Evolutionary conservation across 441 rosid species (phyloP).

Genomic region (Bruguiera hainesii): DNA sequence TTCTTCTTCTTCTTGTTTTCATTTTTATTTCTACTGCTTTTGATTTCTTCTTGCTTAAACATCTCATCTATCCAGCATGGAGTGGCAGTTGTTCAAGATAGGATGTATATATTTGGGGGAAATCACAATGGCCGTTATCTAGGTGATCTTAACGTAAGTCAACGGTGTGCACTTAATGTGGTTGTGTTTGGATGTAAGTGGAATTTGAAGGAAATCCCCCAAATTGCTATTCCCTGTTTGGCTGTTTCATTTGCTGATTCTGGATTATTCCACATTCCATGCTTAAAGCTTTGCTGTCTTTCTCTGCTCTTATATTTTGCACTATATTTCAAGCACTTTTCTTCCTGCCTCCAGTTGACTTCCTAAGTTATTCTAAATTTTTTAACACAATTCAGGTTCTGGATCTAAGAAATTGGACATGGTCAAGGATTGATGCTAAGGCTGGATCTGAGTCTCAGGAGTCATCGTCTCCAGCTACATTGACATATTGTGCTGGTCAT

Average conservation of each 20-base stretch:
- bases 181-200: background rate
- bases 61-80: conserved; percentile 72
- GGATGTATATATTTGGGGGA: conserved; percentile 95
- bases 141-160: conserved; percentile 88
- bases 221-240: background rate
- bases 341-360: conserved; percentile 1
- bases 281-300: background rate
- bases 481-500: conserved; percentile 92
- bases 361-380: conserved; percentile 14
- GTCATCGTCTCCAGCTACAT: conserved; percentile 37
- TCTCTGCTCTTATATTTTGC: background rate
- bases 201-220: background rate
- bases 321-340: background rate
- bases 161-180: conserved; percentile 4
- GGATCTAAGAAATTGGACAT: conserved; percentile 92
- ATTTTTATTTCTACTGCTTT: conserved; percentile 16
- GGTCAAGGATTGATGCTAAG: conserved; percentile 88
- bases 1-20: conserved; percentile 16
- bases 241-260: background rate
- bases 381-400: conserved; percentile 57
- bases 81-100: conserved; percentile 84
- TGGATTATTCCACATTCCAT: background rate
- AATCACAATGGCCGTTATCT: conserved; percentile 99
- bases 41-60: background rate
- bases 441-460: conserved; percentile 50